Evolutionary conservation across 2,329 filamentous ascomycete genomes (phyloP).

Genomic region (Graphium sp.): DNA sequence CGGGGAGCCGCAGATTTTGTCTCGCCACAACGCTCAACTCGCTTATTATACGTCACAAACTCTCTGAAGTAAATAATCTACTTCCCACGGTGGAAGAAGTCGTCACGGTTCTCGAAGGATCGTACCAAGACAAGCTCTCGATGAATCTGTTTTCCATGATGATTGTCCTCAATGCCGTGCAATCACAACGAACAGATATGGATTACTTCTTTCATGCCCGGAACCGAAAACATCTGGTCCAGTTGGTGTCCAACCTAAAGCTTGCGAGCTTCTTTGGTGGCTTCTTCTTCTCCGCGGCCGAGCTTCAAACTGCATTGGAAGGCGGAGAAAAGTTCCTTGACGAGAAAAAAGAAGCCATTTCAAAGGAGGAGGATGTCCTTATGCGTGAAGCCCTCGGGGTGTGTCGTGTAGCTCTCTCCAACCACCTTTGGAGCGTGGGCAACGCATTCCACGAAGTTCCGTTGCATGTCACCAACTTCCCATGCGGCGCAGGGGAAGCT

Average conservation of each 20-base stretch:
- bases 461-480: slow-evolving; percentile 52
- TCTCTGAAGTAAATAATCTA: slow-evolving; percentile 50
- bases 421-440: slow-evolving; percentile 47
- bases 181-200: slow-evolving; percentile 65
- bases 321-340: slow-evolving; percentile 51
- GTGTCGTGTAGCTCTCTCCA: slow-evolving; percentile 41
- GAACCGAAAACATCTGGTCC: slow-evolving; percentile 48
- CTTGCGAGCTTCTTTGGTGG: slow-evolving; percentile 77
- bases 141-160: slow-evolving; percentile 75
- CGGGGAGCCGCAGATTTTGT: slow-evolving; percentile 42
- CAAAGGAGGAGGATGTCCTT: slow-evolving; percentile 38
- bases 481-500: slow-evolving; percentile 34
- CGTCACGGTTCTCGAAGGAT: slow-evolving; percentile 60
- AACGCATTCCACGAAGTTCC: slow-evolving; percentile 64
- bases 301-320: slow-evolving; percentile 47
- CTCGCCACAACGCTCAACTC: slow-evolving; percentile 57
- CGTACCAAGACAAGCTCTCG: slow-evolving; percentile 67
- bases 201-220: slow-evolving; percentile 81
- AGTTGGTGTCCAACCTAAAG: slow-evolving; percentile 61
- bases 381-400: slow-evolving; percentile 49
- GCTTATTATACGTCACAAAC: slow-evolving; percentile 64
- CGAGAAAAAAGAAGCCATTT: slow-evolving; percentile 42
- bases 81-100: slow-evolving; percentile 60
- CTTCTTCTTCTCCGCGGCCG: slow-evolving; percentile 50
- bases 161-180: slow-evolving; percentile 72